phyloP scores from a whole-genome alignment of 805 yeast genomes.

The Phaffomyces thermotolerans region DNA sequence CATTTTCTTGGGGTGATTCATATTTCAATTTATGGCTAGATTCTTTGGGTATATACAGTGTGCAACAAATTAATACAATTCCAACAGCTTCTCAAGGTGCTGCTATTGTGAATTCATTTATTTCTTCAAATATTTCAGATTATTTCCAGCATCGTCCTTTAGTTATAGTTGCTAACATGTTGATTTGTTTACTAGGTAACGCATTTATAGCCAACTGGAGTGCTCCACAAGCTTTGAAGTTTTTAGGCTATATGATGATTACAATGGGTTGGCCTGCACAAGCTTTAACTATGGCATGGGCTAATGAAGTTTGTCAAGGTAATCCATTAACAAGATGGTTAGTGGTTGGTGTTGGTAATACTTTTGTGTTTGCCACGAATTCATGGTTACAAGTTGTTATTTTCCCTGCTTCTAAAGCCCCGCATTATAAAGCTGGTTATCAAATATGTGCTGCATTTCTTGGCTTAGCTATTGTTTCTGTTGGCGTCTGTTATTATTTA shows the following conservation, averaged over 20 bases:
- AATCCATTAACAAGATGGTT: conserved; percentile 22
- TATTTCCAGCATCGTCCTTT: conserved; percentile 24
- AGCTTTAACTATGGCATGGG: conserved; percentile 23
- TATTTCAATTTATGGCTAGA: conserved; percentile 28
- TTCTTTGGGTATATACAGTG: conserved; percentile 18
- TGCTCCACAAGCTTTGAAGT: conserved; percentile 12
- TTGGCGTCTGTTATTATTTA: conserved; percentile 18
- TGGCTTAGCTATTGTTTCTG: conserved; percentile 8
- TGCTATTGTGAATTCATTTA: conserved; percentile 22
- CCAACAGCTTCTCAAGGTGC: conserved; percentile 30
- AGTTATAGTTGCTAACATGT: conserved; percentile 18
- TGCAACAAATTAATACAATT: conserved; percentile 24
- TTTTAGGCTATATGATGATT: conserved; percentile 14
- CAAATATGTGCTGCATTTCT: conserved; percentile 21
- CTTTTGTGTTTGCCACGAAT: conserved; percentile 26
- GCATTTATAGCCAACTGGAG: conserved; percentile 23
- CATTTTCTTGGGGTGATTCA: conserved; percentile 14
- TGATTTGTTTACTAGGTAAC: conserved; percentile 17
- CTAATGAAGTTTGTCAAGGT: conserved; percentile 23
- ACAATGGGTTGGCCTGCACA: conserved; percentile 23
- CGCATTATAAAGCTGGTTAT: conserved; percentile 27
- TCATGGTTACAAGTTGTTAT: conserved; percentile 30
- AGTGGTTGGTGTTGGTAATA: conserved; percentile 27
- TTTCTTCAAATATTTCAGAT: conserved; percentile 25
- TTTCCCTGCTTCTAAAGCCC: conserved; percentile 29